Percentiles rank a stretch among this genome's conserved stretches.
Conservation (phyloP, 495 filamentous ascomycete genomes). For the Lasiosphaeriaceae sp. region DNA sequence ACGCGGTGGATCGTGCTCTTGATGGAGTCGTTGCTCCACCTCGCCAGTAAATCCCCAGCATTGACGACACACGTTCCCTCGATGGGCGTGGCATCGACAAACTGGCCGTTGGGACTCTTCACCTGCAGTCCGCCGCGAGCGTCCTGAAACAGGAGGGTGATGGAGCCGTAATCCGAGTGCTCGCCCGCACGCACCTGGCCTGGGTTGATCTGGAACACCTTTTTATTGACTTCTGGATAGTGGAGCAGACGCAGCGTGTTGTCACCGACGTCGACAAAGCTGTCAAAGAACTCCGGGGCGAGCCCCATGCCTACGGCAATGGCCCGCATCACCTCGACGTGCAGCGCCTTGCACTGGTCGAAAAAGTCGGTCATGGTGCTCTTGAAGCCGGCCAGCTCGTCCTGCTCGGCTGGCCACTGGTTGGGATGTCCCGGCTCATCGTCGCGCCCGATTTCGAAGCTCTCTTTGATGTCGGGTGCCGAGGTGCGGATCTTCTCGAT, state of each 20-base stretch:
- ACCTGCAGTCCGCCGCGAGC: constrained; percentile 79
- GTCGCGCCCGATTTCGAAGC: constrained; percentile 78
- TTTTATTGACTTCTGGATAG: constrained; percentile 67
- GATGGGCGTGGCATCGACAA: constrained; percentile 81
- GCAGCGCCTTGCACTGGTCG: constrained; percentile 65
- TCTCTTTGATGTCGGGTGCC: constrained; percentile 78
- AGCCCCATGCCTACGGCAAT: constrained; percentile 83
- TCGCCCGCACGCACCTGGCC: constrained; percentile 78
- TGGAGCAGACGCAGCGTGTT: constrained; percentile 88
- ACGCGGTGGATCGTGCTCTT: constrained; percentile 87
- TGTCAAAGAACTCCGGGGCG: constrained; percentile 71
- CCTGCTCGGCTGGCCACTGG: constrained; percentile 68
- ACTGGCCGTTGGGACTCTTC: constrained; percentile 67
- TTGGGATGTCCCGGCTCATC: constrained; percentile 65
- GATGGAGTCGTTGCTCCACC: constrained; percentile 90
- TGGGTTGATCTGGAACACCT: constrained; percentile 66
- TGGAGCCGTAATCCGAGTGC: constrained; percentile 84
- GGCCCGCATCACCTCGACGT: constrained; percentile 78
- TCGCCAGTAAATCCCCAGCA: constrained; percentile 80
- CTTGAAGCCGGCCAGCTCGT: constrained; percentile 63
- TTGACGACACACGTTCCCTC: constrained; percentile 84
- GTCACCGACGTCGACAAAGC: constrained; percentile 66
- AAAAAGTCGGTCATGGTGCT: constrained; percentile 70
- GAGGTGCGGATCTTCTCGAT: constrained; percentile 56
- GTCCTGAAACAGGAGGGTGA: constrained; percentile 92